Conservation (phyloP, 2,329 filamentous ascomycete genomes). For the Pezicula carpinea region DNA sequence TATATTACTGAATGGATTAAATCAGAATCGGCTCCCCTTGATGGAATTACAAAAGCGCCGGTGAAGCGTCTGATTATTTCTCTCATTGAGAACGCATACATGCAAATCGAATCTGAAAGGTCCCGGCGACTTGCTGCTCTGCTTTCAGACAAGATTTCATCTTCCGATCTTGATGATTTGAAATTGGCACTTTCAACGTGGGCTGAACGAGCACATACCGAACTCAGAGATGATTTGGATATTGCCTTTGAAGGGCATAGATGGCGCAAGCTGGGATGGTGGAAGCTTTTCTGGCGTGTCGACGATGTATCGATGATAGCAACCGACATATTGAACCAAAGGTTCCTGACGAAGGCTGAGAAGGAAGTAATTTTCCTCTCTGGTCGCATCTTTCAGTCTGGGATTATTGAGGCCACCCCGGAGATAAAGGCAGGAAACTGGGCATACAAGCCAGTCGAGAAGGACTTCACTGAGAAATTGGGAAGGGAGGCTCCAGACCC, state of each 20-base stretch:
- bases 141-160: slow-evolving; percentile 25
- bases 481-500: slow-evolving; percentile 14
- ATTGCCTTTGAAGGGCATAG: slow-evolving; percentile 68
- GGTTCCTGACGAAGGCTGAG: slow-evolving; percentile 76
- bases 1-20: slow-evolving; percentile 62
- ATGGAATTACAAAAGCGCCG: slow-evolving; percentile 55
- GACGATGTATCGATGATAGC: slow-evolving; percentile 86
- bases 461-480: slow-evolving; percentile 4
- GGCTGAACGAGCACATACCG: slow-evolving; percentile 76
- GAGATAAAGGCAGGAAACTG: slow-evolving; percentile 12
- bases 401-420: slow-evolving; percentile 31
- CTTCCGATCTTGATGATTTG: slow-evolving; percentile 42
- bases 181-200: slow-evolving; percentile 59
- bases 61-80: slow-evolving; percentile 64
- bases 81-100: slow-evolving; percentile 51
- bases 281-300: slow-evolving; percentile 92
- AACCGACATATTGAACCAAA: slow-evolving; percentile 69
- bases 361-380: slow-evolving; percentile 77
- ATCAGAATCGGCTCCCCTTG: slow-evolving; percentile 33
- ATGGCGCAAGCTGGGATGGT: slow-evolving; percentile 84
- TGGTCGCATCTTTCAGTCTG: slow-evolving; percentile 67
- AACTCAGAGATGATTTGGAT: slow-evolving; percentile 76
- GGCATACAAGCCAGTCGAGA: slow-evolving; percentile 20
- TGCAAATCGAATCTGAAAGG: slow-evolving; percentile 47
- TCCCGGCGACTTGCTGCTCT: slow-evolving; percentile 27